Base-by-base conservation (phyloP, 1,284 basidiomycete genomes). In the Ustilago crameri region DNA sequence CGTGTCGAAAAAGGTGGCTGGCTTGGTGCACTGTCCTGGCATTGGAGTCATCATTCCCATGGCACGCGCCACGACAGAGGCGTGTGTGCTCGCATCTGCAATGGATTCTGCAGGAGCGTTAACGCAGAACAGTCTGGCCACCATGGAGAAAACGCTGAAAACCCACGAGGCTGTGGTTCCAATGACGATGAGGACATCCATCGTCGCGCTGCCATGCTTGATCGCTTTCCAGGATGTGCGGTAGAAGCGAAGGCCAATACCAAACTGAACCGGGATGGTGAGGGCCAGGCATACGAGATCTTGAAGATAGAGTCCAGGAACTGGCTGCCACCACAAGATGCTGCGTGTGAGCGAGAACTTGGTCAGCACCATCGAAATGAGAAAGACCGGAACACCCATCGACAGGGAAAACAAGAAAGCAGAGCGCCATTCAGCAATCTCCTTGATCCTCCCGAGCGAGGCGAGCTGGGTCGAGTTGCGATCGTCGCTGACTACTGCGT, bases 1-100 rank as follows among this genome's bases (percentile, higher is more conserved):
- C 1, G 96, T 98, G 85, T 99, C 96, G 85, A 98, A 98, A 86
- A 98, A 98, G 30, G 94, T 89, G 81, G 91, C 88, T 0, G 96
- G 95, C 35, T 88, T 89, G 81, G 88, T 92, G 54, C 88, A 87
- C 26, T 68, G 49, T 9, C 89, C 87, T 3, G 66, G 54, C 14
- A 49, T 22, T 8, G 37, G 22, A 35, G 53, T 58, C 56, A 61
- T 56, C 49, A 56, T 55, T n/a, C 35, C 64, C 47, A 57, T 57
- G 17, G 45, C 49, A 22, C 62, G 68, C 14, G 50, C 42, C 7
- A 40, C 24, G 1, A 65, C 32, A 3, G 49, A 20, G 14, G 51
- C 49, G 3, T 45, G 50, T 22, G 51, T 10, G 26, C 27, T 42
- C 1, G 50, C 27, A 14, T 44, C 41, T 9, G 56, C 12, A 5